Base-by-base conservation (phyloP, 2,329 filamentous ascomycete species). In the Sporothrix euskadiensis region DNA sequence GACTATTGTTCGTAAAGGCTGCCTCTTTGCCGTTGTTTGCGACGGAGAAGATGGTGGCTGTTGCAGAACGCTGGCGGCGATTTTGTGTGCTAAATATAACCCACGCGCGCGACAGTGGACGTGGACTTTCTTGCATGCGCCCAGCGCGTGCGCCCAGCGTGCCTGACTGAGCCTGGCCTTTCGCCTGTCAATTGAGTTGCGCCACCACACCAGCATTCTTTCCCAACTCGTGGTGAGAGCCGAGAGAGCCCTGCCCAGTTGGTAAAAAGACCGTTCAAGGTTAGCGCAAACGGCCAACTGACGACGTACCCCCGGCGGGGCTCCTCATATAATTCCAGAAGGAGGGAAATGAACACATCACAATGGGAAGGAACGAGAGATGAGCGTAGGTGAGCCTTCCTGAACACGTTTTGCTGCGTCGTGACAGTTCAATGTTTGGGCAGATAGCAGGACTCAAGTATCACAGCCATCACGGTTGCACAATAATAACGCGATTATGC, bases 31-130 rank as follows among this genome's bases (percentile, higher is more conserved):
- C n/a, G 30, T 35, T 4, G 30, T 59, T 22, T 49, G 44, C 19
- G 32, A 56, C 4, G 8, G 22, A 56, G 9, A 22, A 56, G 9
- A 22, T n/a, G 22, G 47, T 39, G 65, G 30, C 30, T 52, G 47
- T 56, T 56, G 49, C 9, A 69, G 49, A 26, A 41, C 32, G n/a
- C 61, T 54, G 66, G 66, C 14, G 66, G 30, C 66, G 49, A 56
- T 56, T 69, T 56, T 7, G 16, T 70, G 52, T 71, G 56, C 69
- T 71, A 71, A 71, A 63, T 71, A 61, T 71, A 71, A 32, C 69
- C 19, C 69, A 63, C 35, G 54, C 56, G 9, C 35, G 35, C 35
- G 9, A 39, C 54, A 59, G 22, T 8, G 44, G 1, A 19, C 26
- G 19, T 61, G 56, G 2, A 30, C 30, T 47, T 30, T 66, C 6